Base-by-base conservation (phyloP, 2,329 filamentous ascomycete species). In the Macrophomina pseudophaseolina region DNA sequence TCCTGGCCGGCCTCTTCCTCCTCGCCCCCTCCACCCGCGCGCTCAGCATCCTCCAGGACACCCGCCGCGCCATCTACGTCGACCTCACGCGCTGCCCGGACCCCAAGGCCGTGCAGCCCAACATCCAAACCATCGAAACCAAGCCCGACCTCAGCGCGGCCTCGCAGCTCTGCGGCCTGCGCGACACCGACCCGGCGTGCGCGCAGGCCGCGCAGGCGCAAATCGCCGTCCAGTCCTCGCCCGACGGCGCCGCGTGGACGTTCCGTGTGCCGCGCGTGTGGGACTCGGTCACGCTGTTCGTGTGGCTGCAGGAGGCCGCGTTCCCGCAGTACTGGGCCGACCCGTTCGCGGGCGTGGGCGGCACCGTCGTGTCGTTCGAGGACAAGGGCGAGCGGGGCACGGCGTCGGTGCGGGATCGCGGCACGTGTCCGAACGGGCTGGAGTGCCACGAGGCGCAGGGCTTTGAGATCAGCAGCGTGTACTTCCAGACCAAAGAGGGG, bases 301-400 rank as follows among this genome's bases (percentile, higher is more conserved):
- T 51, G 8, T 51, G 48, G 48, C 18, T 51, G 12, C 48, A 51
- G 48, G 48, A 51, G 23, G 18, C 28, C 18, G 18, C 5, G 8
- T 51, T 51, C 48, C 48, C 48, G 48, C 48, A 51, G 46, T 60
- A 12, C 53, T 66, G 32, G 49, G 32, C 14, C 28, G 40, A 48
- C 23, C 59, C 40, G 16, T 18, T 14, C 5, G 11, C 4, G 2
- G 48, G 18, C 18, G 48, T 51, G 3, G 48, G 18, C 18, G 48
- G 48, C 48, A 51, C 48, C 16, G 2, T 48, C 5, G 16, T 48
- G 16, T 5, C 16, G 2, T 9, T 18, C 2, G 16, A 7, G 44
- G 23, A 23, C 23, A 48, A 18, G 16, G 16, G 6, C 7, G 44
- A n/a, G 5, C 16, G 7, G 44, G 23, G 44, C 44, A 8, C n/a